A percentile compares a stretch with the other conserved stretches of the same genome.
phyloP scores from a whole-genome alignment of 2,329 filamentous ascomycete species.

The Exophiala bonariae region DNA sequence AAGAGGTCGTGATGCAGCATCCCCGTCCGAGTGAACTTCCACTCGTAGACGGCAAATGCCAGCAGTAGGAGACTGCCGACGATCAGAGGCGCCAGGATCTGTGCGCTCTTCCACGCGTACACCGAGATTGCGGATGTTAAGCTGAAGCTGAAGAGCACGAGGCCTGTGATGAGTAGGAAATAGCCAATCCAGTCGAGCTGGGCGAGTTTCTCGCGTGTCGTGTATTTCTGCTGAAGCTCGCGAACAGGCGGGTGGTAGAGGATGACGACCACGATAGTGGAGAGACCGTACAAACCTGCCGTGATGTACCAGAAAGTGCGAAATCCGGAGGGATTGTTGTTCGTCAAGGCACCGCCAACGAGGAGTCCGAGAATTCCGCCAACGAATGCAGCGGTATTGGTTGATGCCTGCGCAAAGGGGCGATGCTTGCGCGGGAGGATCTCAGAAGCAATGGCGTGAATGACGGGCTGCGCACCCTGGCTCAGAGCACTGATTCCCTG shows the following conservation, averaged over 20 bases:
- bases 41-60: not conserved
- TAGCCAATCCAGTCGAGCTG: conserved; percentile 2
- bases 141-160: not conserved
- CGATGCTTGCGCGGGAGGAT: not conserved
- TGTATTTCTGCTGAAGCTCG: not conserved
- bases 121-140: not conserved
- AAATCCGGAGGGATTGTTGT: not conserved
- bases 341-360: not conserved
- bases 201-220: not conserved
- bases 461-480: not conserved
- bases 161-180: not conserved
- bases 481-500: not conserved
- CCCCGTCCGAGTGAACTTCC: not conserved
- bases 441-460: not conserved
- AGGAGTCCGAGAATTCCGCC: not conserved
- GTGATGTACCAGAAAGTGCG: conserved; percentile 2
- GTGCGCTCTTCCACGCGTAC: conserved; percentile 1
- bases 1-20: conserved; percentile 14
- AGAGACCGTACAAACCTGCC: not conserved
- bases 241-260: not conserved
- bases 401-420: not conserved
- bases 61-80: not conserved
- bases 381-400: not conserved
- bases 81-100: not conserved
- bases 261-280: not conserved